Percentiles rank a stretch among this genome's conserved stretches.
Evolutionary conservation across 2,329 filamentous ascomycete species (phyloP).

Genomic region (Diplocarpon rosae): DNA sequence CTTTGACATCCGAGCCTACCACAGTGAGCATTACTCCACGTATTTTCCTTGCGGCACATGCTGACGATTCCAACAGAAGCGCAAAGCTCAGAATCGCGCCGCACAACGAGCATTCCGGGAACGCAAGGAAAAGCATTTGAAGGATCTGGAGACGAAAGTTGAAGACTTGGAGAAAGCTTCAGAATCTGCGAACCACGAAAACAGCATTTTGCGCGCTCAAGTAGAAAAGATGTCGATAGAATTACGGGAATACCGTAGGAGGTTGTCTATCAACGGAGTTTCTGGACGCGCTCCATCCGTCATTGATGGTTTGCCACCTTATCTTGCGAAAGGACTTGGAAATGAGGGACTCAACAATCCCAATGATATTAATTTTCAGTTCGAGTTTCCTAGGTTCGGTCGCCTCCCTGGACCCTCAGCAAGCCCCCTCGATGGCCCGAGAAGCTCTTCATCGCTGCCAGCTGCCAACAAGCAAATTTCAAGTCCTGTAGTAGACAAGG

Average conservation of each 20-base stretch:
- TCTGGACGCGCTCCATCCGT: constrained; percentile 14
- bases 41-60: constrained; percentile 17
- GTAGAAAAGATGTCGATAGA: constrained; percentile 80
- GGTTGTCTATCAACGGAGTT: constrained; percentile 47
- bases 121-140: constrained; percentile 84
- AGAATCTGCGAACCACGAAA: constrained; percentile 74
- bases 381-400: constrained; percentile 94
- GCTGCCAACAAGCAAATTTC: constrained; percentile 9
- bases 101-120: constrained; percentile 90
- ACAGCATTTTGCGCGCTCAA: constrained; percentile 71
- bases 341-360: constrained; percentile 44
- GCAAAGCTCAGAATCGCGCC: constrained; percentile 90
- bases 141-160: constrained; percentile 71
- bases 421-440: constrained; percentile 11
- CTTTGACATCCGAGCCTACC: constrained; percentile 87
- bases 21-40: constrained; percentile 54
- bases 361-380: constrained; percentile 75
- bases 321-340: constrained; percentile 35
- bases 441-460: constrained; percentile 18
- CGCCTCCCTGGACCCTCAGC: constrained; percentile 43
- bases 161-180: constrained; percentile 72
- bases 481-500: constrained; percentile 19
- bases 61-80: constrained; percentile 49
- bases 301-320: constrained; percentile 16
- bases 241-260: constrained; percentile 82